Evolutionary conservation across 352 stramenopile genomes (phyloP), one percentile per base, ranked within the genome.

Genomic region (Elongisporangium prolatum): DNA sequence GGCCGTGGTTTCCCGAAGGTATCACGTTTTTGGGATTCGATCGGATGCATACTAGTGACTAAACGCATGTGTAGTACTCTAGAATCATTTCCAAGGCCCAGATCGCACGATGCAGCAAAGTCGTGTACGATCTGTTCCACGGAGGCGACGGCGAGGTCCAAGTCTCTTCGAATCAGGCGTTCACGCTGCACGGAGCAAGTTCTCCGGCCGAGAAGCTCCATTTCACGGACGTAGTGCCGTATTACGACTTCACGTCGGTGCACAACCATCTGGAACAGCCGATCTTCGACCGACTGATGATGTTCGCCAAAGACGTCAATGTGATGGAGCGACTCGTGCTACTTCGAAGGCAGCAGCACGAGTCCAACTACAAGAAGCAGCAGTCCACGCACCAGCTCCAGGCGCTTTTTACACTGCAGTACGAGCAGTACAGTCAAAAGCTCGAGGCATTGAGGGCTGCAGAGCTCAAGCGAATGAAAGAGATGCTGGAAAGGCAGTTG

Each of bases 211-310:
- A 92, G n/a, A 80, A 68, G 49, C 52, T 92, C 13, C 54, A 86
- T 14, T 51, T 92, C 40, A 89, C 80, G 1, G 83, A 92, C 37
- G 69, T 59, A 17, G 80, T 77, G 11, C 64, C 75, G 40, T 77
- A 70, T n/a, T 92, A 90, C 58, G 78, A 88, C 38, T 72, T 52
- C 0, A 71, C 53, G 52, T 57, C 63, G n/a, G 69, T 76, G 7
- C 88, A 83, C 61, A 88, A 89, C 21, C 83, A 92, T 64, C 61
- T 92, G 8, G 80, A 89, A 38, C 67, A 84, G 54, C 78, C 83
- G 0, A 71, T 92, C 18, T 71, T 92, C 14, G 80, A 89, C 40
- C 83, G 83, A 5, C 60, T 92, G 9, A 25, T 89, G 13, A 51
- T 80, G 21, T 92, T 90, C 54, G 63, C 78, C 5, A 92, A 89